Evolutionary conservation across 2,329 filamentous ascomycete species (phyloP).

Genomic region (Pseudopyrenochaeta lycopersici): DNA sequence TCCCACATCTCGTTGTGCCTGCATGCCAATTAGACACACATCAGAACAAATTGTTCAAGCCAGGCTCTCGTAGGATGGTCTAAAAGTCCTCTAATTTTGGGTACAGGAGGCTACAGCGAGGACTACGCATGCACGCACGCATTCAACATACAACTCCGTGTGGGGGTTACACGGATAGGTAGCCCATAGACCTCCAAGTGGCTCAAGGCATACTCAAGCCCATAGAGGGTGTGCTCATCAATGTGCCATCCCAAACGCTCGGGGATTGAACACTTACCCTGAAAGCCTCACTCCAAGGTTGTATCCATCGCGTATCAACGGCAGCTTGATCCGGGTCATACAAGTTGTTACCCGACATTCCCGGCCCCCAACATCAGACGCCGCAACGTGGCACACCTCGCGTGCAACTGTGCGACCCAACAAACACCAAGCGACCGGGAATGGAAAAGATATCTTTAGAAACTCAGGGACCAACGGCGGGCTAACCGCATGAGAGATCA

Average conservation of each 20-base stretch:
- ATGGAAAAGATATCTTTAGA: slow-evolving; percentile 12
- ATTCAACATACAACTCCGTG: too few species aligned
- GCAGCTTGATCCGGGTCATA: slow-evolving; percentile 43
- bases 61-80: too few species aligned
- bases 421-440: not conserved
- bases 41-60: not conserved
- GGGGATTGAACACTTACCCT: slow-evolving; percentile 31
- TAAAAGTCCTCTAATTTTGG: too few species aligned
- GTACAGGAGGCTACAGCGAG: too few species aligned
- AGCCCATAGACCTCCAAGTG: not conserved
- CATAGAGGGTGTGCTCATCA: not conserved
- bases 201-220: not conserved
- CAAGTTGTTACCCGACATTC: slow-evolving; percentile 37
- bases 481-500: slow-evolving; percentile 3
- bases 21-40: slow-evolving; percentile 18
- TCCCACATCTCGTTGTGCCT: slow-evolving; percentile 71
- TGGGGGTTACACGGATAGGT: not conserved
- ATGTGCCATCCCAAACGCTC: not conserved
- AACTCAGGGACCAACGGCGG: not conserved
- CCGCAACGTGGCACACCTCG: slow-evolving; percentile 15
- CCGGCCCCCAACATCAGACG: slow-evolving; percentile 14
- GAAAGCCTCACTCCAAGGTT: slow-evolving; percentile 44
- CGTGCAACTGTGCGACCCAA: slow-evolving; percentile 6
- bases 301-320: slow-evolving; percentile 32
- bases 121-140: too few species aligned